phyloP scores from a whole-genome alignment of 148 eudicot species.

The Vaccinium corymbosum region DNA sequence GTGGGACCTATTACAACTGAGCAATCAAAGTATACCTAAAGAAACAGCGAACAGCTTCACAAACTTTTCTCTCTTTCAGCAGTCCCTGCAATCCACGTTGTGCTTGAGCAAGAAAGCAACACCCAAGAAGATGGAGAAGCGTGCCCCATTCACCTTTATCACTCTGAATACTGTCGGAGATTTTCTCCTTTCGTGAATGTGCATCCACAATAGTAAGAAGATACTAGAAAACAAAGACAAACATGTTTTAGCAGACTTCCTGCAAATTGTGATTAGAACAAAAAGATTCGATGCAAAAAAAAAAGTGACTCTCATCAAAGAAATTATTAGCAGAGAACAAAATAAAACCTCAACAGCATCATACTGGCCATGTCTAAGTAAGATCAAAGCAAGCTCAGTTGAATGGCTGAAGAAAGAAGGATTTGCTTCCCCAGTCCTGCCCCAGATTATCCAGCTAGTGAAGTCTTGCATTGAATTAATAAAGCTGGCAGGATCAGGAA shows the following conservation, averaged over 20 bases:
- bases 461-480: conserved; percentile 48
- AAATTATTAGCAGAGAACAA: conserved; percentile 21
- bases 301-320: not conserved
- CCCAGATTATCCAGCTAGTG: conserved; percentile 88
- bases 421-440: conserved; percentile 51
- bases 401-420: conserved; percentile 63
- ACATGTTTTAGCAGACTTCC: conserved; percentile 3
- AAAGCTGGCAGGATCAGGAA: conserved; percentile 55
- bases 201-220: conserved; percentile 67
- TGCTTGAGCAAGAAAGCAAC: conserved; percentile 82
- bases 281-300: not conserved
- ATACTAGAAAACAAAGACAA: conserved; percentile 42
- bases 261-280: not conserved
- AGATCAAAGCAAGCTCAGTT: conserved; percentile 61
- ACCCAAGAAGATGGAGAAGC: conserved; percentile 85
- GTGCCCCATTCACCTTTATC: conserved; percentile 60
- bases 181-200: conserved; percentile 68
- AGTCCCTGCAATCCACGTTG: conserved; percentile 45
- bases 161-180: conserved; percentile 64
- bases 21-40: conserved; percentile 51
- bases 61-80: conserved; percentile 56
- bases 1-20: not conserved
- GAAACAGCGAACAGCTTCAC: conserved; percentile 86
- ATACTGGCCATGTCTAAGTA: conserved; percentile 76
- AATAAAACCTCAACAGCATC: conserved; percentile 81